Evolutionary conservation across 2,329 filamentous ascomycete species (phyloP).

Genomic region (Sphaerostilbella broomeana): DNA sequence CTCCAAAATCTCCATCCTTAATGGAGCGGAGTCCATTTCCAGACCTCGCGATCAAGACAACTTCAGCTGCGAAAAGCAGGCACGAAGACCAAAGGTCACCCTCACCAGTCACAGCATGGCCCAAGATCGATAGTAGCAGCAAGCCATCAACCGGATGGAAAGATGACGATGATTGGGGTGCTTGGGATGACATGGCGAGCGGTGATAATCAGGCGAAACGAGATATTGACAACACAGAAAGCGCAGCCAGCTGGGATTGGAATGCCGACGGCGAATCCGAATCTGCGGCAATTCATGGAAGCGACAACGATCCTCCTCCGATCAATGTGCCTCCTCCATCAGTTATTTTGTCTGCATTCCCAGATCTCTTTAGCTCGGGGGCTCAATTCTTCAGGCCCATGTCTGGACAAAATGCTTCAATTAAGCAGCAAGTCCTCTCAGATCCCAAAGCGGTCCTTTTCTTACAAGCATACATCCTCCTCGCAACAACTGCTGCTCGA

Average conservation of each 20-base stretch:
- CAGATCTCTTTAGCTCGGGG: constrained; percentile 60
- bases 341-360: constrained; percentile 70
- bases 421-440: constrained; percentile 57
- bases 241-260: constrained; percentile 43
- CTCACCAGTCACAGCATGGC: constrained; percentile 42
- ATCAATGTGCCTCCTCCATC: constrained; percentile 87
- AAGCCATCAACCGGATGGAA: constrained; percentile 20
- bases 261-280: constrained; percentile 33
- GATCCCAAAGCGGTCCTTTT: constrained; percentile 57
- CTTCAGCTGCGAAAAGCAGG: constrained; percentile 28
- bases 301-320: constrained; percentile 51
- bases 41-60: constrained; percentile 41
- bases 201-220: constrained; percentile 16
- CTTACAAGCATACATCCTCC: constrained; percentile 55
- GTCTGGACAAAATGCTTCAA: constrained; percentile 48
- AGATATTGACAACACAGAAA: constrained; percentile 14
- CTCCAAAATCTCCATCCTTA: constrained; percentile 47
- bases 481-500: constrained; percentile 64
- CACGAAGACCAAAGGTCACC: constrained; percentile 1
- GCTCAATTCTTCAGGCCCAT: constrained; percentile 61
- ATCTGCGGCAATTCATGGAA: constrained; percentile 16
- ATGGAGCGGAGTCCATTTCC: constrained; percentile 48
- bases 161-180: constrained; percentile 43
- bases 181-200: constrained; percentile 41
- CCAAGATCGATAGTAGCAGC: constrained; percentile 16